These are phyloP conservation scores for Beauveria scarabaeidicola DNA, from an alignment of 2,329 filamentous ascomycete species.

Conservation along the genomic window DNA sequence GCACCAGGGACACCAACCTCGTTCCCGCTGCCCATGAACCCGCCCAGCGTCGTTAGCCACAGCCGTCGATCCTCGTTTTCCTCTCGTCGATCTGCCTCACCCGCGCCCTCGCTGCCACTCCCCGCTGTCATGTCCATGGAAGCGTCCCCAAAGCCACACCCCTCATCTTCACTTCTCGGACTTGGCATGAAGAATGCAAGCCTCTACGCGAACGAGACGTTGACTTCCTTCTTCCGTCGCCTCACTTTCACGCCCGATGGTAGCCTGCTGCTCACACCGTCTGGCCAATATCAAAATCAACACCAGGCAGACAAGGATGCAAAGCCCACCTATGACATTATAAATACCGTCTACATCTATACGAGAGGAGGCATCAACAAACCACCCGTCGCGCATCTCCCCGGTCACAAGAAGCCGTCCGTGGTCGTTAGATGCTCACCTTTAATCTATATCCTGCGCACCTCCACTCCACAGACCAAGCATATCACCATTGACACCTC, in stretches of 20 bases:
- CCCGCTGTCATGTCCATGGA: constrained; percentile 94
- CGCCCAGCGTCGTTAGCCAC: constrained; percentile 78
- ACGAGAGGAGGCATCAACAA: constrained; percentile 94
- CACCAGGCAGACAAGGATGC: constrained; percentile 56
- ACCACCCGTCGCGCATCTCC: constrained; percentile 87
- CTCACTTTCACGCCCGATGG: constrained; percentile 93
- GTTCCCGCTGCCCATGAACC: constrained; percentile 88
- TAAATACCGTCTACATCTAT: constrained; percentile 98
- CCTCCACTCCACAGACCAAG: constrained; percentile 59
- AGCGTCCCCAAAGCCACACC: constrained; percentile 70
- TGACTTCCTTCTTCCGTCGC: constrained; percentile 93
- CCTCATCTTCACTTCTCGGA: constrained; percentile 42
- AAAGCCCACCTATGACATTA: constrained; percentile 75
- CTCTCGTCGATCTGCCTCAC: constrained; percentile 78
- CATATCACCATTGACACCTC: constrained; percentile 94
- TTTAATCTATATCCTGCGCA: constrained; percentile 73
- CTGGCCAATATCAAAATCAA: constrained; percentile 86
- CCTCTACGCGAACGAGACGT: constrained; percentile 91
- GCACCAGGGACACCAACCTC: constrained; percentile 91
- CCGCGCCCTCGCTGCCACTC: constrained; percentile 84
- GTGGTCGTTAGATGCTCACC: constrained; percentile 94
- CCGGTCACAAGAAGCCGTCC: constrained; percentile 96
- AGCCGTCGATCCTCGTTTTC: constrained; percentile 94
- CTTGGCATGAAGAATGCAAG: constrained; percentile 72
- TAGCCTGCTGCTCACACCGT: constrained; percentile 85